phyloP scores from a whole-genome alignment of 2,329 filamentous ascomycete species.

The Stachybotrys elegans region DNA sequence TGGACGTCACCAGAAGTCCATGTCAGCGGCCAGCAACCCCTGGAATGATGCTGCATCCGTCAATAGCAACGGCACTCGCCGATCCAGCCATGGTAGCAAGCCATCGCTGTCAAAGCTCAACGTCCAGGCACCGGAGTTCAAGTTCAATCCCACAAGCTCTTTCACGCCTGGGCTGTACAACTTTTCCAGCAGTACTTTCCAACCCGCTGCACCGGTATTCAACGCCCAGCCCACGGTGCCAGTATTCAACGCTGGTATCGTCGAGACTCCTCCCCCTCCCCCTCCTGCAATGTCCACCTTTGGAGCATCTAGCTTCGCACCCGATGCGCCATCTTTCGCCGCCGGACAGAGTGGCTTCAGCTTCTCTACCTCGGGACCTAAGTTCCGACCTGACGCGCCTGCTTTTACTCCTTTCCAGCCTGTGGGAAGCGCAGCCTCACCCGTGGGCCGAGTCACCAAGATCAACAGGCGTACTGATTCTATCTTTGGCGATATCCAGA shows the following conservation, averaged over 20 bases:
- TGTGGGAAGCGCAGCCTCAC: constrained; percentile 37
- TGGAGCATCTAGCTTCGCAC: constrained; percentile 55
- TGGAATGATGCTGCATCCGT: constrained; percentile 51
- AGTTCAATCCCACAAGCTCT: constrained; percentile 56
- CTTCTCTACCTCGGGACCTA: constrained; percentile 61
- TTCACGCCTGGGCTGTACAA: constrained; percentile 48
- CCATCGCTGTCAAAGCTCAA: constrained; percentile 76
- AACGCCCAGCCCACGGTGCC: constrained; percentile 26
- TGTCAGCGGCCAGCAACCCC: constrained; percentile 57
- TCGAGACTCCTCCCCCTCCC: constrained; percentile 15
- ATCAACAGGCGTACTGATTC: constrained; percentile 36
- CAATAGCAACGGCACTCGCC: constrained; percentile 29
- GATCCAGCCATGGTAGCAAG: constrained; percentile 58
- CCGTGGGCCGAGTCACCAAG: constrained; percentile 34
- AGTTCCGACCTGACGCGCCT: constrained; percentile 72
- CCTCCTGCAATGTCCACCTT: constrained; percentile 20
- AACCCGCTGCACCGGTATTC: constrained; percentile 42
- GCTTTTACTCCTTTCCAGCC: constrained; percentile 62
- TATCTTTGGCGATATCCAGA: constrained; percentile 67
- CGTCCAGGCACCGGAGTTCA: constrained; percentile 84
- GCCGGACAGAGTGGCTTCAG: constrained; percentile 62
- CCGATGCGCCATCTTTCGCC: constrained; percentile 65
- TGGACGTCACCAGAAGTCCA: constrained; percentile 46
- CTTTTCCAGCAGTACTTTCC: constrained; percentile 41
- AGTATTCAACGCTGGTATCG: constrained; percentile 13